Evolutionary conservation across 2,329 filamentous ascomycete genomes (phyloP), one percentile per base, ranked within the genome.

Genomic region (Lasiodiplodia sp.): DNA sequence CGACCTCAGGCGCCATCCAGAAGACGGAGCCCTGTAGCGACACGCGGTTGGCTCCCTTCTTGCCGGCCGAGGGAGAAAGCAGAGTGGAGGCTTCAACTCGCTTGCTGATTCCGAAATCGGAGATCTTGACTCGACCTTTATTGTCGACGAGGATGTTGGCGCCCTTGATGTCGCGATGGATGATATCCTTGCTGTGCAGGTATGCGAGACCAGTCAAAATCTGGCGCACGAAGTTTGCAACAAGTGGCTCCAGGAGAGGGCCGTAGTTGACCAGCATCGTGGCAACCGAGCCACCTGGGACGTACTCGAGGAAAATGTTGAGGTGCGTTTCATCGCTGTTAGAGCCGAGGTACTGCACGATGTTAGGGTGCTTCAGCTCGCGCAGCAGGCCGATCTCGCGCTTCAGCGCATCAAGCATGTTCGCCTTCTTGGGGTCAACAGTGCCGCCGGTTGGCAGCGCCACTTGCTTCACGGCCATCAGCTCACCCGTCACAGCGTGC

Each of bases 301-400:
- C 96, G 79, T 99, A 99, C 81, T 99, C 96, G 77, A 99, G 89
- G 89, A 99, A 99, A 91, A 99, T 99, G 83, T 99, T 99, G 75
- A 99, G 89, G 78, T 95, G 91, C 67, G 94, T 91, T 21, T 93
- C 89, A 71, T 97, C 96, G 10, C 93, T 95, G 76, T 94, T 95
- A 73, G 94, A 97, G 70, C 96, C 96, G 8, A 99, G 89, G 78
- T 99, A 99, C 78, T 97, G 96, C 79, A 99, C 96, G 77, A 99
- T 98, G 79, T 99, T 98, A 68, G 93, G 89, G 77, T 99, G 96
- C 76, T 96, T 94, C 62, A 99, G 89, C 73, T 97, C 96, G 71
- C 96, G 92, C 51, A 99, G 86, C 65, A 99, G 88, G 71, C 92
- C 92, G 78, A 99, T 99, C 82, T 99, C 96, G 74, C 95, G 93